Conservation (phyloP, 2,329 filamentous ascomycete genomes). For the Colletotrichum liriopes region DNA sequence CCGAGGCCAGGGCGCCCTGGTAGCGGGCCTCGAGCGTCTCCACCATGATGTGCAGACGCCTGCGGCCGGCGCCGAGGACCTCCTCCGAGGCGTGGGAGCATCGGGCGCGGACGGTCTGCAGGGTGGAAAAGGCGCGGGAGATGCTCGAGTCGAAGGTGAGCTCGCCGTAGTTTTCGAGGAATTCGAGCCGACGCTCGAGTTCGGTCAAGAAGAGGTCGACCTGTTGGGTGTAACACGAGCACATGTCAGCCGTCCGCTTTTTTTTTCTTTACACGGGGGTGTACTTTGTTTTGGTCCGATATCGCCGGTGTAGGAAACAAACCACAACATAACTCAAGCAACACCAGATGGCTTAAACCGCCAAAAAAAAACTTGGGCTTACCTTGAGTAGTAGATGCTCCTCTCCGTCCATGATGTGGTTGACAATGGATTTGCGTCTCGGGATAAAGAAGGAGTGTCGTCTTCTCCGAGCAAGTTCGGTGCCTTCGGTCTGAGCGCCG, state of each 20-base stretch:
- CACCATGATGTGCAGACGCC: constrained; percentile 89
- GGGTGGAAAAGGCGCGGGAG: constrained; percentile 85
- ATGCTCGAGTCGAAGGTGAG: constrained; percentile 87
- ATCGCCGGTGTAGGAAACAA: constrained; percentile 16
- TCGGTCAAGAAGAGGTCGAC: constrained; percentile 88
- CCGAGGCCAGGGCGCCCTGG: constrained; percentile 86
- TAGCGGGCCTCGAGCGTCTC: constrained; percentile 93
- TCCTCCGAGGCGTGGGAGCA: constrained; percentile 94
- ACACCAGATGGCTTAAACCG: background rate
- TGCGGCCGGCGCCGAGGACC: constrained; percentile 87
- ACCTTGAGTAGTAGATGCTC: constrained; percentile 74
- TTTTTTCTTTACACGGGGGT: background rate
- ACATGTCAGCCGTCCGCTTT: constrained; percentile 28
- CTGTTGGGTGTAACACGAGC: constrained; percentile 53
- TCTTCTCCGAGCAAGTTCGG: constrained; percentile 57
- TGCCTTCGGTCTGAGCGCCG: constrained; percentile 55
- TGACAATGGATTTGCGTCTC: constrained; percentile 72
- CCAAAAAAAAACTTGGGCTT: constrained; percentile 23
- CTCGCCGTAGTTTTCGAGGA: constrained; percentile 90
- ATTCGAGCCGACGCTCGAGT: constrained; percentile 87
- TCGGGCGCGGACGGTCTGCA: constrained; percentile 88
- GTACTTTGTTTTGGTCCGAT: constrained; percentile 7
- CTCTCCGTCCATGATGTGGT: constrained; percentile 74
- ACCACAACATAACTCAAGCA: background rate
- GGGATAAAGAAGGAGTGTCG: constrained; percentile 73